Evolutionary conservation across 192 early-diverging fungal species (phyloP).

Genomic region (Chytriomyces sp.): DNA sequence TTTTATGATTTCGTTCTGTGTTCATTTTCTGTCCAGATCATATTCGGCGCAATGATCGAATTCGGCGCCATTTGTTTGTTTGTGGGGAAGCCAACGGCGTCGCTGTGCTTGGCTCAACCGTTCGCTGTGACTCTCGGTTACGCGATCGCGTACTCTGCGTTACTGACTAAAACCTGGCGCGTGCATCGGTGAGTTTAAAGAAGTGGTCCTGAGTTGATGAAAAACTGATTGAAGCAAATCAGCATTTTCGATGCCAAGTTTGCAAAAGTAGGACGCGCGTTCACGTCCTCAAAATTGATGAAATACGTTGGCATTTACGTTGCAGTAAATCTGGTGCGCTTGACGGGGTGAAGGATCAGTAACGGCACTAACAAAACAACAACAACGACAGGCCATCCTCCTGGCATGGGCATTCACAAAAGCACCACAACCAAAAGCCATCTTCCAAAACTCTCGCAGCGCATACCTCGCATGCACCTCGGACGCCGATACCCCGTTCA

Average conservation of each 20-base stretch:
- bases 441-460: neutral
- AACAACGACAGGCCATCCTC: neutral
- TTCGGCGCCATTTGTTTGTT: neutral
- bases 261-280: neutral
- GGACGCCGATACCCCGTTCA: neutral
- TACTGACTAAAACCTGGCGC: neutral
- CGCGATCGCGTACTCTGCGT: neutral
- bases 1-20: neutral
- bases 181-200: neutral
- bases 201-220: neutral
- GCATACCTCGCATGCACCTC: conserved; percentile 1
- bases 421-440: neutral
- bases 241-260: neutral
- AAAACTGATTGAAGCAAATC: neutral
- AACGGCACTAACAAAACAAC: neutral
- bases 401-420: neutral
- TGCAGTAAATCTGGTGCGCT: neutral
- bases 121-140: neutral
- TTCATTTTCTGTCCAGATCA: neutral
- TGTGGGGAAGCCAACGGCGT: neutral
- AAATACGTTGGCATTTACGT: neutral
- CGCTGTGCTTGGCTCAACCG: neutral
- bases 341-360: neutral
- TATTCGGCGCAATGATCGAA: neutral
- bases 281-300: neutral